phyloP scores from a whole-genome alignment of 257 asterid genomes.

The Leptodermis oblonga region DNA sequence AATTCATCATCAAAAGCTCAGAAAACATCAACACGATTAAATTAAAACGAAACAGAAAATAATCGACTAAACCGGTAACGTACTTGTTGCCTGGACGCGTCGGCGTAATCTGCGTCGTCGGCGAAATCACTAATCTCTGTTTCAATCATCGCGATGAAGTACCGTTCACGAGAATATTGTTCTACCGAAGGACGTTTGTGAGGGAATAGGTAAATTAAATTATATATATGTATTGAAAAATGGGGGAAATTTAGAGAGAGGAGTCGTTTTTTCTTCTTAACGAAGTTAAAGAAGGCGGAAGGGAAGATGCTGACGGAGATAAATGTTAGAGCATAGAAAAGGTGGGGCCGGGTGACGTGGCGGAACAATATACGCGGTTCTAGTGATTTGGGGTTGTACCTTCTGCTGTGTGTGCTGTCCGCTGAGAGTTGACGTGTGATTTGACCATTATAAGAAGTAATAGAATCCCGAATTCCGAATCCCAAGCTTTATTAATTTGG shows the following conservation, averaged over 20 bases:
- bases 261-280: constrained; percentile 13
- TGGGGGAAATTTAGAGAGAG: not conserved
- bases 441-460: too few relatives aligned
- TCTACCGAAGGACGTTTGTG: constrained; percentile 2
- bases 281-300: not conserved
- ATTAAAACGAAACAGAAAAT: not conserved
- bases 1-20: not conserved
- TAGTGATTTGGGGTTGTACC: not conserved
- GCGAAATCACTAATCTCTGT: constrained; percentile 70
- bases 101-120: constrained; percentile 95
- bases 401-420: not conserved
- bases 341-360: constrained; percentile 19
- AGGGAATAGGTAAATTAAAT: constrained; percentile 7
- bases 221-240: not conserved
- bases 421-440: not conserved
- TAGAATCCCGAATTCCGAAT: too few relatives aligned
- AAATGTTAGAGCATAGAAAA: not conserved
- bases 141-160: constrained; percentile 57
- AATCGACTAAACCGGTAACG: constrained; percentile 6
- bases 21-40: not conserved
- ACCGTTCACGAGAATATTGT: not conserved
- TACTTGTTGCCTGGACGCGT: constrained; percentile 82
- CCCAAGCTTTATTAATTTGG: too few relatives aligned
- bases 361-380: constrained; percentile 3
- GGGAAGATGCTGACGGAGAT: constrained; percentile 8